These are phyloP conservation scores for Filobasidium uniguttulatum DNA, from an alignment of 1,284 basidiomycete genomes.

Conservation along the genomic window DNA sequence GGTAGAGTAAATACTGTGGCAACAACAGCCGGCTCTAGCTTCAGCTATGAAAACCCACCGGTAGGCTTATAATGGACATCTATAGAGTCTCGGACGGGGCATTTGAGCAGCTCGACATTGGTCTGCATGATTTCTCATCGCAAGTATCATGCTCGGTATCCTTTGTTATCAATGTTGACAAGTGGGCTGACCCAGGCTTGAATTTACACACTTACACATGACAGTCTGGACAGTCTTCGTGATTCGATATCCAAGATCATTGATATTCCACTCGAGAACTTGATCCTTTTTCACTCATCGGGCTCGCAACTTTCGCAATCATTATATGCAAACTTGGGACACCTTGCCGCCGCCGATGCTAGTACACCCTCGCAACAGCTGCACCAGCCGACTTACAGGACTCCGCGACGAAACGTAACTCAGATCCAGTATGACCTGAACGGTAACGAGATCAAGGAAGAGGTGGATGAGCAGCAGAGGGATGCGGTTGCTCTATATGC, in stretches of 20 bases:
- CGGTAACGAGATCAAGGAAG: background rate
- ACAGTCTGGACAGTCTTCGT: background rate
- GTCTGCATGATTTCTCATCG: constrained; percentile 1
- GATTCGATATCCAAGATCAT: background rate
- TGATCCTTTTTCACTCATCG: constrained; percentile 4
- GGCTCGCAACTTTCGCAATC: background rate
- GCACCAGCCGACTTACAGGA: background rate
- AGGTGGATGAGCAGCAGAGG: background rate
- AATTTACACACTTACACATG: background rate
- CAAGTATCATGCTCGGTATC: background rate
- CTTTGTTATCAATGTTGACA: no score
- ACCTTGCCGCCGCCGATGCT: background rate
- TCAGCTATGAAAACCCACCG: background rate
- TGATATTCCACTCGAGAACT: constrained; percentile 2
- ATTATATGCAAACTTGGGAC: constrained; percentile 1
- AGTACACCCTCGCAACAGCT: no score
- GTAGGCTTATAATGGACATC: constrained; percentile 1
- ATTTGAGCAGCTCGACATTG: constrained; percentile 7
- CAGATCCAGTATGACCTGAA: background rate
- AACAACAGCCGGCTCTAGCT: no score
- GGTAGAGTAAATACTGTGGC: no score
- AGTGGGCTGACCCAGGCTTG: no score
- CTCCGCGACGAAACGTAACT: background rate
- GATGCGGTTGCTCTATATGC: constrained; percentile 2
- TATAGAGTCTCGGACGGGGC: constrained; percentile 11